phyloP scores from a whole-genome alignment of 2,329 filamentous ascomycete genomes.

The Xylariomycetidae sp. region DNA sequence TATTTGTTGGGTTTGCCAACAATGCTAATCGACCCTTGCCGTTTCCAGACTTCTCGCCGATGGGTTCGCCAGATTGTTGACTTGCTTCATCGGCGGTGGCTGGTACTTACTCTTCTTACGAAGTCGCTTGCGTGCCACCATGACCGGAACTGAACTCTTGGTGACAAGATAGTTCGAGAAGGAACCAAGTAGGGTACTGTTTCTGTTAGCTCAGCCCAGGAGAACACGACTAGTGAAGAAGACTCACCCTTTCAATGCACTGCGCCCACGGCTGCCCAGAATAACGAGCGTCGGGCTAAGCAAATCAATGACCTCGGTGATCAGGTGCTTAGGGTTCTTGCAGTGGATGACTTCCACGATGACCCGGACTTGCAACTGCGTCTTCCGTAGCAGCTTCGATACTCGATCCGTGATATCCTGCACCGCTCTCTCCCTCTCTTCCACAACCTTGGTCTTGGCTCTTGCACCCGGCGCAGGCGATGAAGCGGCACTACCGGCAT shows the following conservation, averaged over 20 bases:
- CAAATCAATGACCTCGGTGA: constrained; percentile 94
- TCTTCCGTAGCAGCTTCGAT: constrained; percentile 83
- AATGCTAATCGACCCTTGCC: constrained; percentile 76
- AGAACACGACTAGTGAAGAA: neutral
- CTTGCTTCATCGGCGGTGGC: constrained; percentile 63
- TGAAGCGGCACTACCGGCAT: constrained; percentile 27
- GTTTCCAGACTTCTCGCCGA: constrained; percentile 61
- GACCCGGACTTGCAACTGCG: constrained; percentile 83
- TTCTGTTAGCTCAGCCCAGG: neutral
- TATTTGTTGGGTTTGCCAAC: no score
- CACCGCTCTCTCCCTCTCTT: constrained; percentile 76
- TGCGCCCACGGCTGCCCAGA: constrained; percentile 84
- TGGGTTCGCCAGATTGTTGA: constrained; percentile 76
- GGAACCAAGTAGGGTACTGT: constrained; percentile 80
- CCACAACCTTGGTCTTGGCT: constrained; percentile 59
- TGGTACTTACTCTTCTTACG: constrained; percentile 82
- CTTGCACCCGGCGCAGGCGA: constrained; percentile 46
- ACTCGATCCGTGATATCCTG: constrained; percentile 80
- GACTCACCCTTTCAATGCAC: constrained; percentile 87
- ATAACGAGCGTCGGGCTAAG: constrained; percentile 90
- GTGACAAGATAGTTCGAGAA: constrained; percentile 98
- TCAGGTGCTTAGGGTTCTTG: constrained; percentile 94
- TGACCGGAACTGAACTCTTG: constrained; percentile 93
- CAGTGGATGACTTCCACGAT: constrained; percentile 97
- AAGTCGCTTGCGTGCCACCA: constrained; percentile 91